Evolutionary conservation across 140 eudicot genomes (phyloP).

Genomic region (Flaveria floridana): DNA sequence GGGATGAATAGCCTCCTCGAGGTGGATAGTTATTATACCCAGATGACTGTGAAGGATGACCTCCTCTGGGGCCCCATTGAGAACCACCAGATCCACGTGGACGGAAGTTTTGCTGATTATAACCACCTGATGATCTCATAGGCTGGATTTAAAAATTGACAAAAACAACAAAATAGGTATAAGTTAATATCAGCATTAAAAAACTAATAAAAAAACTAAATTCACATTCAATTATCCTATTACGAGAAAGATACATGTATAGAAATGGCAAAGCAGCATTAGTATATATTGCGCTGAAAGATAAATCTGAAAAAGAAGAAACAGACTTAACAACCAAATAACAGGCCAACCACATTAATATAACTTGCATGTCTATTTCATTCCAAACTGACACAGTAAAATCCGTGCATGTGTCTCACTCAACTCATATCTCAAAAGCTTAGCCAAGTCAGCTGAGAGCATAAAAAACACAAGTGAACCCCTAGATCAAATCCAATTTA

Average conservation of each 20-base stretch:
- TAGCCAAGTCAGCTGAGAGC: neutral
- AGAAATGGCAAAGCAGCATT: neutral
- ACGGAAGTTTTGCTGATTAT: slow-evolving; percentile 55
- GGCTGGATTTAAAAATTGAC: slow-evolving; percentile 39
- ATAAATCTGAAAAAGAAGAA: neutral
- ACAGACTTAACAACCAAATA: neutral
- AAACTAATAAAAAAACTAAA: neutral
- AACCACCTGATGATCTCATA: slow-evolving; percentile 52
- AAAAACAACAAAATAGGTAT: slow-evolving; percentile 5
- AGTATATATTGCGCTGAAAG: neutral
- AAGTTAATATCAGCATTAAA: slow-evolving; percentile 26
- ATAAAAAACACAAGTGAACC: neutral
- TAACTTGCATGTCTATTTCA: slow-evolving; percentile 2
- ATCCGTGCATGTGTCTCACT: slow-evolving; percentile 6
- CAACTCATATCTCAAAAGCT: slow-evolving; percentile 2
- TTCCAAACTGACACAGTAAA: neutral
- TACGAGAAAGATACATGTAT: neutral
- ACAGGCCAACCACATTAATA: neutral
- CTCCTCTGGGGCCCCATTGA: slow-evolving; percentile 75
- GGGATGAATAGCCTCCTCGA: slow-evolving; percentile 65
- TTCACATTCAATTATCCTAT: neutral
- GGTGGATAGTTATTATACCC: slow-evolving; percentile 61
- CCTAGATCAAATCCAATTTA: neutral
- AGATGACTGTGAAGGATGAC: slow-evolving; percentile 44
- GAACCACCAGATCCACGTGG: slow-evolving; percentile 61